Evolutionary conservation across 805 yeast species (phyloP), one percentile per base, ranked within the genome.

Genomic region (Schwanniomyces occidentalis): DNA sequence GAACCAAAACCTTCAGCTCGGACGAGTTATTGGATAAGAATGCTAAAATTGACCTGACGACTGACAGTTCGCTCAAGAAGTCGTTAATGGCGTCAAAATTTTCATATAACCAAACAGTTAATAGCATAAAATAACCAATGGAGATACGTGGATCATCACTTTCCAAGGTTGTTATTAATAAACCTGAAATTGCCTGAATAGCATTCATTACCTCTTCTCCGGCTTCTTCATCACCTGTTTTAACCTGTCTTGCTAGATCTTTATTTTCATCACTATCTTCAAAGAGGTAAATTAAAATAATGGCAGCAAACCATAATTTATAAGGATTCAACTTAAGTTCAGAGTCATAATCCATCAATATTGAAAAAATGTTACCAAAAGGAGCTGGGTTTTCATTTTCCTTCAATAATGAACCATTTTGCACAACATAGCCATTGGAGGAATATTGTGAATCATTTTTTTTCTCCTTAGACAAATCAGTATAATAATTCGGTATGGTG

Each of bases 261-360:
- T 76, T 75, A 12, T 76, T 63, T 13, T 71, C 77, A 4, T 69
- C 69, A 40, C 61, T 64, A 24, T 75, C 82, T 35, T 75, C 76
- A 41, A 89, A 73, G 2, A 89, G 54, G 35, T 75, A 76, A 27
- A 84, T 66, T 15, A 91, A 54, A 4, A 87, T 64, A 4, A 80
- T 73, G 2, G 85, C 66, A 0, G 96, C 78, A 60, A 91, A 90
- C 93, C 95, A 93, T 1, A 79, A 61, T 49, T 80, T 78, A 54
- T 89, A 93, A 0, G 99, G 97, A 46, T 93, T 91, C 21, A 90
- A 60, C 35, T 80, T 76, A 27, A 54, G 38, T 10, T 63, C 69
- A 2, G 66, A 76, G 44, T 90, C 91, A 49, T 85, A 87, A 44
- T 85, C 91, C 45, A 88, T 72, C 5, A 93, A 58, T 0, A 84